Evolutionary conservation across 2,329 filamentous ascomycete species (phyloP).

Genomic region (Hypoxylon sp.): DNA sequence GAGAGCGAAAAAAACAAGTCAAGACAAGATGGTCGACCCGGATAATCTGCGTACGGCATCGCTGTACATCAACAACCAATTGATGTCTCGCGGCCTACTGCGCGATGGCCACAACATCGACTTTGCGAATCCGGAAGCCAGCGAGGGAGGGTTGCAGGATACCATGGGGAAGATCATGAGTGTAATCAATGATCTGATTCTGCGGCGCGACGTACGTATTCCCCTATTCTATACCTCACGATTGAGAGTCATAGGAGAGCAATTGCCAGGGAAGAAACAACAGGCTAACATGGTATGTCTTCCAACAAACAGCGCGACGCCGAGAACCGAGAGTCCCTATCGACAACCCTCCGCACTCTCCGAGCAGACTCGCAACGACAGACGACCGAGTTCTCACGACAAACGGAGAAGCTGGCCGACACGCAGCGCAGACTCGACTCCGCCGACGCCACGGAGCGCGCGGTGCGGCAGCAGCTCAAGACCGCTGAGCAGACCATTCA

Average conservation of each 20-base stretch:
- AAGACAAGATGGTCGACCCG: constrained; percentile 54
- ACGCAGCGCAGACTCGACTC: constrained; percentile 64
- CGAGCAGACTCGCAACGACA: constrained; percentile 80
- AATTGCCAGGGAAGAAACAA: neutral
- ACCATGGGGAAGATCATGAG: constrained; percentile 90
- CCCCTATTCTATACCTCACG: neutral
- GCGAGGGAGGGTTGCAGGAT: constrained; percentile 65
- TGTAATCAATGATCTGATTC: constrained; percentile 90
- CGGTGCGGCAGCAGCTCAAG: constrained; percentile 73
- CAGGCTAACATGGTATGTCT: constrained; percentile 23
- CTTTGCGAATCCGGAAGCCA: constrained; percentile 76
- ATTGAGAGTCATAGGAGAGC: neutral
- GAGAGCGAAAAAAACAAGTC: constrained; percentile 8
- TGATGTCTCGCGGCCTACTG: constrained; percentile 71
- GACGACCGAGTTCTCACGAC: constrained; percentile 70
- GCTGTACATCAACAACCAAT: constrained; percentile 76
- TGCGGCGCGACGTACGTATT: constrained; percentile 81
- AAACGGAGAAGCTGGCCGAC: constrained; percentile 63
- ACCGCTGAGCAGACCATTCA: constrained; percentile 78
- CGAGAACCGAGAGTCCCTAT: constrained; percentile 84
- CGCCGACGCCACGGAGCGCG: constrained; percentile 74
- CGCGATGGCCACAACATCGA: constrained; percentile 79
- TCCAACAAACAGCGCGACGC: constrained; percentile 75
- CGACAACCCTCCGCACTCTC: constrained; percentile 77
- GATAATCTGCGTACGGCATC: constrained; percentile 73